Evolutionary conservation across 495 filamentous ascomycete genomes (phyloP).

Genomic region (Venustampulla echinocandica): DNA sequence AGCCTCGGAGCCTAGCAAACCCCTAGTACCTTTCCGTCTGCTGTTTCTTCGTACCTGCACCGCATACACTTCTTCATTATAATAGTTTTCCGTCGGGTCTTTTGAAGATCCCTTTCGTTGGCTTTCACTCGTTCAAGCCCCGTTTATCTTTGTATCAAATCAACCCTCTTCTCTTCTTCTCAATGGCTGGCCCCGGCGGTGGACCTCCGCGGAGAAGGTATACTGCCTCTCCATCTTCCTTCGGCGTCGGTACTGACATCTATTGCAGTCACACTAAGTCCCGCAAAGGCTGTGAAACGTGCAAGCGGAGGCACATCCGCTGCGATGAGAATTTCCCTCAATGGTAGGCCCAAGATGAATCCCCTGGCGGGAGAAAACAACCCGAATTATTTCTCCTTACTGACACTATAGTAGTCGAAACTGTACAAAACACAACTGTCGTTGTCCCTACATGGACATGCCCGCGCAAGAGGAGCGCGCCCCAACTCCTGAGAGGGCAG

Average conservation of each 20-base stretch:
- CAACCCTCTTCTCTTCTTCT: conserved; percentile 13
- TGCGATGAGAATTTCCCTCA: conserved; percentile 97
- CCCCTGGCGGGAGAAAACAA: conserved; percentile 1
- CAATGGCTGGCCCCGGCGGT: conserved; percentile 66
- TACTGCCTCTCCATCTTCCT: conserved; percentile 18
- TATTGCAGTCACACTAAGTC: conserved; percentile 85
- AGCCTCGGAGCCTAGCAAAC: conserved; percentile 13
- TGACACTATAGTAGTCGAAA: conserved; percentile 61
- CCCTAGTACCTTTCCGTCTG: conserved; percentile 12
- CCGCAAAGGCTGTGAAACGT: conserved; percentile 92
- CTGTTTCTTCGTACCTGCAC: conserved; percentile 8
- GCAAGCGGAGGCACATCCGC: conserved; percentile 93
- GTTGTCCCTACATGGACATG: conserved; percentile 92
- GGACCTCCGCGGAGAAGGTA: conserved; percentile 60
- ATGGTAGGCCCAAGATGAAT: conserved; percentile 53
- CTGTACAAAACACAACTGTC: conserved; percentile 96
- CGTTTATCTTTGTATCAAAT: conserved; percentile 6
- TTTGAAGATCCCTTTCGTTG: conserved; percentile 17
- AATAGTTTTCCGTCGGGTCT: conserved; percentile 1
- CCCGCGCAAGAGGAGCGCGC: conserved; percentile 56
- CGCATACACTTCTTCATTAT: background rate
- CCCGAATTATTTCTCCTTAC: conserved; percentile 9
- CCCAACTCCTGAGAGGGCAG: conserved; percentile 57
- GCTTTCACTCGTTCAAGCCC: conserved; percentile 19
- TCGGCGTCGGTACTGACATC: conserved; percentile 16